Base-by-base conservation (phyloP, 2,329 filamentous ascomycete species). In the Colletotrichum brevisporum region DNA sequence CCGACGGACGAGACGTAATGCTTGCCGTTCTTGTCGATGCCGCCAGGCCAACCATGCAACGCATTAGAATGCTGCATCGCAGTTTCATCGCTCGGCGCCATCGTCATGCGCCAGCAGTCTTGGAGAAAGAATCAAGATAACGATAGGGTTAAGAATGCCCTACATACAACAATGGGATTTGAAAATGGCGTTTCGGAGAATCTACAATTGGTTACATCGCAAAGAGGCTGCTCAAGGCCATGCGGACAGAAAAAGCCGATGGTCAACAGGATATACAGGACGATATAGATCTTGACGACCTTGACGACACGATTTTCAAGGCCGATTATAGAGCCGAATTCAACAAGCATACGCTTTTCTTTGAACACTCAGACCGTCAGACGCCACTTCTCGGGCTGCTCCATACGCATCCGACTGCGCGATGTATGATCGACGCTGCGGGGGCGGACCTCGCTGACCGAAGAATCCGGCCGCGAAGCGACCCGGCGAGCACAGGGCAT, bases 401-500 rank as follows among this genome's bases (percentile, higher is more conserved):
- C 66, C 61, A 66, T 56, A 60, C 55, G 52, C 66, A 45, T 66
- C 62, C 62, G 66, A 66, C 66, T n/a, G 36, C 43, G 18, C 55
- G 43, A 39, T 69, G 66, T 66, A 31, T 66, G 66, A 69, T 69
- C 66, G 66, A 16, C 66, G 55, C 36, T 66, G 55, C 39, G 43
- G 61, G 55, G 63, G 27, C 12, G 21, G 31, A 21, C 66, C 18
- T 27, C 16, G 45, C 24, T 4, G 15, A 39, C 48, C 43, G 61
- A 57, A 36, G 52, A 36, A 15, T 16, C 47, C 55, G 50, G 36
- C 39, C n/a, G 15, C 43, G 43, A 56, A 45, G 51, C 48, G 13
- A 21, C 24, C 50, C 57, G 31, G 31, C 31, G 9, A 36, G 31
- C 31, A 18, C 21, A 52, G 18, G 57, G 31, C 57, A 12, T n/a